Percentiles rank a stretch among this genome's conserved stretches.
Conservation (phyloP, 768 basidiomycete species). For the Hericium coralloides region DNA sequence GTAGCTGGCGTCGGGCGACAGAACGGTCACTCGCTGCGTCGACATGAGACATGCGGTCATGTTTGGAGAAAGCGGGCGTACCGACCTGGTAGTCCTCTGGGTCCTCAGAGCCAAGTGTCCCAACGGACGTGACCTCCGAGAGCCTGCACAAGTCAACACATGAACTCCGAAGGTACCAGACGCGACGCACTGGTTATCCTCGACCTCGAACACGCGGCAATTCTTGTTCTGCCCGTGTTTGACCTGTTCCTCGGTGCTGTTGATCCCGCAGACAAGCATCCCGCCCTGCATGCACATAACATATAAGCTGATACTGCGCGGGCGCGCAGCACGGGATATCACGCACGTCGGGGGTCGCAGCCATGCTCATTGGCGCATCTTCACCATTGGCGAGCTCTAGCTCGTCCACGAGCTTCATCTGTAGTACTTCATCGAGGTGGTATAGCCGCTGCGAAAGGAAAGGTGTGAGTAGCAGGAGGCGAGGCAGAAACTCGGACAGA, state of each 20-base stretch:
- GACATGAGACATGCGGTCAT: constrained; percentile 5
- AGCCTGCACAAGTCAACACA: constrained; percentile 34
- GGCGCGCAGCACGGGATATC: not conserved
- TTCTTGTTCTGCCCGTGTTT: constrained; percentile 71
- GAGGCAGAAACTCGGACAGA: constrained; percentile 27
- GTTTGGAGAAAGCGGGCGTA: not conserved
- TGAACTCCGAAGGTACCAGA: not conserved
- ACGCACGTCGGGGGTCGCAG: constrained; percentile 50
- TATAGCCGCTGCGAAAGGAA: constrained; percentile 53
- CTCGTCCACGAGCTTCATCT: constrained; percentile 53
- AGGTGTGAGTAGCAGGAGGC: not conserved
- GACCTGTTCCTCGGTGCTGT: constrained; percentile 59
- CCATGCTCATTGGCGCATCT: constrained; percentile 97
- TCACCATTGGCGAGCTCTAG: constrained; percentile 71
- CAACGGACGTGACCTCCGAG: constrained; percentile 35
- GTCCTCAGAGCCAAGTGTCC: constrained; percentile 54
- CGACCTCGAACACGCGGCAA: constrained; percentile 61
- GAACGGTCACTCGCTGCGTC: constrained; percentile 76
- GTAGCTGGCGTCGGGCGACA: constrained; percentile 61
- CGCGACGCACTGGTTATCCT: constrained; percentile 43
- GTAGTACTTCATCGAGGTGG: constrained; percentile 42
- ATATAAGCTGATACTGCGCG: not conserved
- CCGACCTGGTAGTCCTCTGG: constrained; percentile 80
- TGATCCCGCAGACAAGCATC: constrained; percentile 74
- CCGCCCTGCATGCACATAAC: constrained; percentile 29